Evolutionary conservation across 2,329 filamentous ascomycete species (phyloP).

Genomic region (Nectriaceae sp.): DNA sequence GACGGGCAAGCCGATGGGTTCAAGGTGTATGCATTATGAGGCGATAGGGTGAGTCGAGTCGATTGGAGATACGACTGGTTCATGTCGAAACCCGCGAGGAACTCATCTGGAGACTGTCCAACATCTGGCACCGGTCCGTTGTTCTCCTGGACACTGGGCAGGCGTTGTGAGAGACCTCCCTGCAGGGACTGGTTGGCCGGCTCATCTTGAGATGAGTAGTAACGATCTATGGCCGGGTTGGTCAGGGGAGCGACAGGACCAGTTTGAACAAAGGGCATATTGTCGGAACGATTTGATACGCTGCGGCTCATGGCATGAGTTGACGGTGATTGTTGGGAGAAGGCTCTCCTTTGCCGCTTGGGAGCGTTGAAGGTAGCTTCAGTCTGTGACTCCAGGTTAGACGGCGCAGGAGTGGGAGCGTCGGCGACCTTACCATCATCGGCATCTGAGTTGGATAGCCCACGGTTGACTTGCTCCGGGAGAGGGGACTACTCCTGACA

Average conservation of each 20-base stretch:
- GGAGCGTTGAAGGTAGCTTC: slow-evolving; percentile 14
- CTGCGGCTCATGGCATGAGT: slow-evolving; percentile 47
- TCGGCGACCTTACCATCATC: background rate
- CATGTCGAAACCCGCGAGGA: slow-evolving; percentile 35
- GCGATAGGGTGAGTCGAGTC: slow-evolving; percentile 23
- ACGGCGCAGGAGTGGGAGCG: slow-evolving; percentile 8
- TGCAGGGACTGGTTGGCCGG: slow-evolving; percentile 27
- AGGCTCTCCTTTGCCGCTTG: slow-evolving; percentile 24
- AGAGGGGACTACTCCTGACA: slow-evolving; percentile 23
- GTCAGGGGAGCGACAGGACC: slow-evolving; percentile 34
- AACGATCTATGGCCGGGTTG: slow-evolving; percentile 30
- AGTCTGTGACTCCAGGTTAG: slow-evolving; percentile 17
- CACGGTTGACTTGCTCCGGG: slow-evolving; percentile 31
- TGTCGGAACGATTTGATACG: slow-evolving; percentile 43
- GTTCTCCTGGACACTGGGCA: slow-evolving; percentile 41
- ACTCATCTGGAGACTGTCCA: slow-evolving; percentile 42
- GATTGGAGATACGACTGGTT: slow-evolving; percentile 27
- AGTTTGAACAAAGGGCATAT: slow-evolving; percentile 41
- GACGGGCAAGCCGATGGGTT: slow-evolving; percentile 44
- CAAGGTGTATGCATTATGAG: slow-evolving; percentile 26
- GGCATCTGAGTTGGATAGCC: slow-evolving; percentile 26
- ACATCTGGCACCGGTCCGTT: slow-evolving; percentile 27
- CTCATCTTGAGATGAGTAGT: slow-evolving; percentile 35
- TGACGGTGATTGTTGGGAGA: slow-evolving; percentile 32
- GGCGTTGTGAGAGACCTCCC: slow-evolving; percentile 23